Evolutionary conservation across 2,329 filamentous ascomycete genomes (phyloP).

Genomic region (Hypoxylon sp.): DNA sequence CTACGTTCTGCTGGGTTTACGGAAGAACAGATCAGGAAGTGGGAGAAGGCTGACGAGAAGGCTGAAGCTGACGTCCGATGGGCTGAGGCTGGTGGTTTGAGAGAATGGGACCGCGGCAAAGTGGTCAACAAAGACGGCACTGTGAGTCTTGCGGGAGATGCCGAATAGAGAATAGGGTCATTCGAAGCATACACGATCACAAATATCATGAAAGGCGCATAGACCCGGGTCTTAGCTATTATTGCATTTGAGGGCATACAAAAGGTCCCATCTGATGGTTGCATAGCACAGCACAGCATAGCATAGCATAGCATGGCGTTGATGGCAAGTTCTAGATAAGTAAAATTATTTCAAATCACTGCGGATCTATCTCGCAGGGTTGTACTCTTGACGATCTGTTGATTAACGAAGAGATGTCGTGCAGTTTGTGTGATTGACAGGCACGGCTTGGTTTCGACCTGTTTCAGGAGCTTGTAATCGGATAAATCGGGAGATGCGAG

Average conservation of each 20-base stretch:
- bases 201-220: conserved; percentile 5
- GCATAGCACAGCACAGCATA: conserved; percentile 26
- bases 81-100: conserved; percentile 75
- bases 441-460: conserved; percentile 21
- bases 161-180: conserved; percentile 36
- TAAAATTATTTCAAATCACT: not conserved
- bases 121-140: conserved; percentile 45
- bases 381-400: conserved; percentile 20
- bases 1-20: conserved; percentile 84
- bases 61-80: conserved; percentile 78
- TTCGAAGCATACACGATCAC: conserved; percentile 23
- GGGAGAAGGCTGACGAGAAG: conserved; percentile 75
- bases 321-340: conserved; percentile 3
- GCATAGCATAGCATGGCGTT: conserved; percentile 25
- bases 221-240: not conserved
- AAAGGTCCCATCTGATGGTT: conserved; percentile 5
- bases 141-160: conserved; percentile 25
- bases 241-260: conserved; percentile 1
- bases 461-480: conserved; percentile 25
- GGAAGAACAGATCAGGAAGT: conserved; percentile 79
- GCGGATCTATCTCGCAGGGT: conserved; percentile 17
- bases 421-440: conserved; percentile 6
- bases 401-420: conserved; percentile 2
- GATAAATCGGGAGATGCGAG: not conserved
- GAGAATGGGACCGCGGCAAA: conserved; percentile 74